Evolutionary conservation across 768 basidiomycete species (phyloP).

Genomic region (Suillus hirtellus): DNA sequence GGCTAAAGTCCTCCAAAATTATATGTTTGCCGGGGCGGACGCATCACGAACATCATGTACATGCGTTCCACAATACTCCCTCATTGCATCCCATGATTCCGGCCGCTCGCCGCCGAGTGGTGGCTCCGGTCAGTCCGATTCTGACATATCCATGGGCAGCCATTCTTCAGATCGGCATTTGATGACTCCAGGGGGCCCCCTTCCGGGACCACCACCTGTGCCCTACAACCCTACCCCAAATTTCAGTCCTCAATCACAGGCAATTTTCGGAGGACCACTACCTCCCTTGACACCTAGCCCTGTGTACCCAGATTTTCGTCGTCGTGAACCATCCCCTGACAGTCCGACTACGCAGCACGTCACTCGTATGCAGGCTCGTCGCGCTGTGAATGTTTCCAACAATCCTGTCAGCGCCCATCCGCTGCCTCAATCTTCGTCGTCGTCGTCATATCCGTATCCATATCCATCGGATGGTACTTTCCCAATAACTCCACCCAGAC

Average conservation of each 20-base stretch:
- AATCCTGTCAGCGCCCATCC: too few relatives aligned
- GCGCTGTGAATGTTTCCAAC: too few relatives aligned
- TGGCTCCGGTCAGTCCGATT: neutral
- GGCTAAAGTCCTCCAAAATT: neutral
- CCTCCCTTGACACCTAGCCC: neutral
- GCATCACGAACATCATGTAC: neutral
- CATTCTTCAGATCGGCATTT: neutral
- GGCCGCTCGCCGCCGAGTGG: neutral
- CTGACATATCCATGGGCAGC: neutral
- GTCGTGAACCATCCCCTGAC: too few relatives aligned
- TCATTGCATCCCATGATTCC: neutral
- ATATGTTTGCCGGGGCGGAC: neutral
- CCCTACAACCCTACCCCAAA: neutral
- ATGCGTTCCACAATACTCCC: slow-evolving; percentile 1
- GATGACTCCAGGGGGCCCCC: neutral
- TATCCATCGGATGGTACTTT: too few relatives aligned
- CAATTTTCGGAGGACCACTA: neutral
- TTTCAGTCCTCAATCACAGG: neutral
- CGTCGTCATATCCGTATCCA: too few relatives aligned
- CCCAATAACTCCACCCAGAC: too few relatives aligned
- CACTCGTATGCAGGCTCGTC: too few relatives aligned
- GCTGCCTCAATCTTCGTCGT: too few relatives aligned
- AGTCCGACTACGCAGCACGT: too few relatives aligned
- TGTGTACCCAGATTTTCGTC: too few relatives aligned
- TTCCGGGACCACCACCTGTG: neutral